Evolutionary conservation across 192 early-diverging fungal species (phyloP), one percentile per base, ranked within the genome.

Genomic region (Anaeromyces robustus): DNA sequence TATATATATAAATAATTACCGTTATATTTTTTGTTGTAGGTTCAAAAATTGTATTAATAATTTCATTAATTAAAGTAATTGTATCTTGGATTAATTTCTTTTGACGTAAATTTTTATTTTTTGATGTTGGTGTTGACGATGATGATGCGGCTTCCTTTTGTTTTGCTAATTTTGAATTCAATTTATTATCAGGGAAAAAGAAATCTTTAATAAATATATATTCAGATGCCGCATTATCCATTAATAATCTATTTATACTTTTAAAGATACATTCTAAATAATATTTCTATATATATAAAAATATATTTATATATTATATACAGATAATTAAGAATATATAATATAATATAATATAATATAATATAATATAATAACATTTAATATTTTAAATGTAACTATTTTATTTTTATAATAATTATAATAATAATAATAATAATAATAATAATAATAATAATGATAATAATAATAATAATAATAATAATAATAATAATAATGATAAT

Each of bases 181-280:
- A 39, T 39, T 39, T 39, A 14, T 39, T 39, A 13, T 39, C 37
- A 14, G 90, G 91, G 43, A 92, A 87, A 84, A 99, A 98, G 87
- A 97, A 99, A 82, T 97, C 94, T 59, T 90, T 86, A 59, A 92
- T 90, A 81, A 99, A 99, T 39, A 95, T 87, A 84, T 98, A 98
- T 86, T 99, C 97, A 14, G 94, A 93, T 77, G 92, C 94, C 7
- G 96, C 95, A 82, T 98, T 97, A 87, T 99, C 97, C 78, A 95
- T 92, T 77, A 99, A 84, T 28, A 96, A 92, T 79, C 97, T 87
- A 79, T 94, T 94, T 86, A 94, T 92, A 83, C 95, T 96, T 83
- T 96, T 92, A 84, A 98, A 97, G 1, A 99, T 87, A 30, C 86
- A 88, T 84, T 97, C 97, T 79, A 92, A 96, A n/a, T 95, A 90